Conservation (phyloP, 176 grass and related monocot species). For the Triticum aestivum region IWGSC_CS_RefSeq_v2.1 NC_057803.1:474044206-474044705, state of each 20-base stretch:
- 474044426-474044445: not conserved
- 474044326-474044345: not conserved
- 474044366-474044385: conserved; percentile 4
- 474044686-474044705: not conserved
- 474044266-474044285: conserved; percentile 21
- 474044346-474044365: not conserved
- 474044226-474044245: not conserved
- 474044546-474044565: not conserved
- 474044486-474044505: not conserved
- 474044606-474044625: not conserved
- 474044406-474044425: not conserved
- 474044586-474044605: not conserved
- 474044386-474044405: not conserved
- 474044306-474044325: conserved; percentile 28
- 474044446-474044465: not conserved
- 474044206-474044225: conserved; percentile 37
- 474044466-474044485: not conserved
- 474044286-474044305: conserved; percentile 25
- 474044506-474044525: not conserved
- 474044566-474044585: not conserved
- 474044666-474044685: not conserved
- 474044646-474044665: not conserved
- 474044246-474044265: not conserved
- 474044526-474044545: not conserved
- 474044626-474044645: not conserved